Percentiles rank a stretch among this genome's conserved stretches.
phyloP scores from a whole-genome alignment of 2,329 filamentous ascomycete genomes.

The Chaetomiaceae sp. region DNA sequence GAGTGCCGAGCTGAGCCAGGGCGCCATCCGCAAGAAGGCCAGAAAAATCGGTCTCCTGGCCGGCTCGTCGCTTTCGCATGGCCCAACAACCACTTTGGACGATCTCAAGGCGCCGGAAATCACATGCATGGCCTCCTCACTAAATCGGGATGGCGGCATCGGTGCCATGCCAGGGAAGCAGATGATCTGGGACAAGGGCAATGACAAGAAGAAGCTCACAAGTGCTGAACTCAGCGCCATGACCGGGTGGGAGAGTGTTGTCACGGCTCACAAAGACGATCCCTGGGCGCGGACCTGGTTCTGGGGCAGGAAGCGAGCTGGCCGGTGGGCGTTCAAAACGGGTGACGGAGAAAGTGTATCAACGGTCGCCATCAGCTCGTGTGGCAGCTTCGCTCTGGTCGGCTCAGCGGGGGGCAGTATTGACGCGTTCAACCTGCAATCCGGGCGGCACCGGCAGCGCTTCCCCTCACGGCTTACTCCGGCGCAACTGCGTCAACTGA shows the following conservation, averaged over 20 bases:
- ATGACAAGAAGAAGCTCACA: constrained; percentile 55
- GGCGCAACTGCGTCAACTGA: constrained; percentile 71
- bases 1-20: constrained; percentile 89
- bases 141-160: constrained; percentile 93
- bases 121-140: constrained; percentile 81
- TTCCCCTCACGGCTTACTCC: constrained; percentile 79
- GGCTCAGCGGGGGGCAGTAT: constrained; percentile 79
- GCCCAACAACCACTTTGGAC: constrained; percentile 62
- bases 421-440: constrained; percentile 96
- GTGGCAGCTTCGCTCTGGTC: constrained; percentile 88
- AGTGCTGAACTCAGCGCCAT: constrained; percentile 69
- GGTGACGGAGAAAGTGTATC: constrained; percentile 77
- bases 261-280: constrained; percentile 87
- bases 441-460: constrained; percentile 78
- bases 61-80: constrained; percentile 51
- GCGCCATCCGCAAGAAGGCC: constrained; percentile 78
- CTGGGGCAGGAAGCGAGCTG: constrained; percentile 90
- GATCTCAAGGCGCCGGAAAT: constrained; percentile 87
- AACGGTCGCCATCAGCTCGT: constrained; percentile 83
- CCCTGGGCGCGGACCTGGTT: constrained; percentile 91
- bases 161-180: constrained; percentile 75
- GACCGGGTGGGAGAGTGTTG: constrained; percentile 95
- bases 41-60: constrained; percentile 78
- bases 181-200: constrained; percentile 77
- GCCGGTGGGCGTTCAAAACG: constrained; percentile 87